Evolutionary conservation across 192 early-diverging fungal genomes (phyloP), one percentile per base, ranked within the genome.

Genomic region (Lunasporangiospora selenospora): DNA sequence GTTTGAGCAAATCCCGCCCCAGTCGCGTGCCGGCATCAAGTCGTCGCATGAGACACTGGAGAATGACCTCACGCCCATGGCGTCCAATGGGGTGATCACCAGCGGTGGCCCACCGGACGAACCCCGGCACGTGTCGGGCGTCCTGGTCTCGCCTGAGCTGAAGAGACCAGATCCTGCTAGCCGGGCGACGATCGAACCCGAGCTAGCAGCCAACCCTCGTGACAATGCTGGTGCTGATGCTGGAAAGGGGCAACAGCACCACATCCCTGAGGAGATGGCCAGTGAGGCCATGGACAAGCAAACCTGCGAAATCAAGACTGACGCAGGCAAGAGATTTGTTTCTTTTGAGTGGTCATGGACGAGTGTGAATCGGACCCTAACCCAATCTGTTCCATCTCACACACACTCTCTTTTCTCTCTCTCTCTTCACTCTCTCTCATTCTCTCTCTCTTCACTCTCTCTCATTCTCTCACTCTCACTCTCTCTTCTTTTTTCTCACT

Each of bases 51-150:
- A 64, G 13, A 58, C 69, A 4, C 47, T 59, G 24, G 69, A 75
- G 4, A 43, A 58, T 29, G 56, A 57, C 50, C 43, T 51, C 11
- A 40, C 48, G 27, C 40, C 49, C 18, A 58, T 64, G 10, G 62
- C 27, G 12, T 62, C 61, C 42, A 64, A 62, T n/a, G 62, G 60
- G 27, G 55, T 75, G 23, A 75, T 75, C 24, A 64, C 62, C 44
- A 58, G 55, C 4, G 61, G 62, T 11, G 55, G 53, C 9, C 57
- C 47, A 23, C 13, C 36, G 18, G 24, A 61, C 42, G 31, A 30
- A 1, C 12, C 32, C 2, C 23, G n/a, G n/a, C n/a, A n/a, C n/a
- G n/a, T n/a, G n/a, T n/a, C n/a, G n/a, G n/a, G n/a, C n/a, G n/a
- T n/a, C n/a, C n/a, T n/a, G n/a, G n/a, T n/a, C n/a, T n/a, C n/a